Conservation (phyloP, 2,329 filamentous ascomycete genomes). For the Venturia asperata region DNA sequence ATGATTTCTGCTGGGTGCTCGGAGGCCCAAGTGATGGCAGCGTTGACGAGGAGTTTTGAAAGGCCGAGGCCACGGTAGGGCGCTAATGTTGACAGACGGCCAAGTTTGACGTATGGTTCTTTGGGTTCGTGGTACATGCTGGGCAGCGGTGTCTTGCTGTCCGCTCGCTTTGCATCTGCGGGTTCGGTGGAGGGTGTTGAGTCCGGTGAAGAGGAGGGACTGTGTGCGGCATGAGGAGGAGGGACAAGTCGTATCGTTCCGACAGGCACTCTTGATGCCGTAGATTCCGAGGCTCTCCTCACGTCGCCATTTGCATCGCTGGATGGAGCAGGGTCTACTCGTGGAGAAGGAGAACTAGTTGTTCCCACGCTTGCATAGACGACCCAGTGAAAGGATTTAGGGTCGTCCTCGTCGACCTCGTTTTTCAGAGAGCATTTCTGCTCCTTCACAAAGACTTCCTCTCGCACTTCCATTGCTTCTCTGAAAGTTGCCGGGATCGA, state of each 20-base stretch:
- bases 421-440: constrained; percentile 53
- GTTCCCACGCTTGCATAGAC: constrained; percentile 60
- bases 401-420: constrained; percentile 77
- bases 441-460: constrained; percentile 51
- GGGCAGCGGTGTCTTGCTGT: constrained; percentile 24
- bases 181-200: not conserved
- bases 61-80: constrained; percentile 60
- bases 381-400: constrained; percentile 77
- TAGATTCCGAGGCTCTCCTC: constrained; percentile 29
- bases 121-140: constrained; percentile 44
- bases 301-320: constrained; percentile 35
- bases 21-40: constrained; percentile 60
- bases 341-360: constrained; percentile 26
- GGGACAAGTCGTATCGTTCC: constrained; percentile 76
- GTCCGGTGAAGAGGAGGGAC: constrained; percentile 29
- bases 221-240: constrained; percentile 65
- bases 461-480: constrained; percentile 52
- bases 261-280: constrained; percentile 49
- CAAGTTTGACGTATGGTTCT: constrained; percentile 77
- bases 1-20: constrained; percentile 47
- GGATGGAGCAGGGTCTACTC: constrained; percentile 26
- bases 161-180: constrained; percentile 20
- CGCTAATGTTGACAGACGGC: constrained; percentile 63
- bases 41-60: constrained; percentile 58
- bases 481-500: constrained; percentile 40